These are phyloP conservation scores for Floccularia luteovirens DNA, from an alignment of 768 basidiomycete species.

Conservation along the genomic window DNA sequence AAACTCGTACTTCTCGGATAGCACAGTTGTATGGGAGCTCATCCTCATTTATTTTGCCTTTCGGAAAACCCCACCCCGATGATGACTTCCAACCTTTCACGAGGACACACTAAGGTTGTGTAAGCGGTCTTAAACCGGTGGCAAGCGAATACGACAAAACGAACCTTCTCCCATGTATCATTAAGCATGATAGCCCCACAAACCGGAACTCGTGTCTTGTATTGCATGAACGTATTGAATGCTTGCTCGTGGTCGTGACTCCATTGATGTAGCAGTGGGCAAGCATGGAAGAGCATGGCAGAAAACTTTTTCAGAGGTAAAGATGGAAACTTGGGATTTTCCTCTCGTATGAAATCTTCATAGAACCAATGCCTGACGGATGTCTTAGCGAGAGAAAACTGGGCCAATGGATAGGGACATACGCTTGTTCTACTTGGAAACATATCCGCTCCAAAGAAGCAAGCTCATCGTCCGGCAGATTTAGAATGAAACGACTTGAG, in stretches of 20 bases:
- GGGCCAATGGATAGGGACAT: constrained; percentile 22
- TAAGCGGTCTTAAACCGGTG: neutral
- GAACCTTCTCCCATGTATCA: constrained; percentile 86
- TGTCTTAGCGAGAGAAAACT: constrained; percentile 6
- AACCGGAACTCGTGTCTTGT: constrained; percentile 95
- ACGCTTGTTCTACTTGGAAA: constrained; percentile 99
- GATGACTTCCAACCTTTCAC: constrained; percentile 98
- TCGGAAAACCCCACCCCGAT: constrained; percentile 98
- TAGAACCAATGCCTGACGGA: constrained; percentile 94
- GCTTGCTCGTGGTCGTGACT: constrained; percentile 79
- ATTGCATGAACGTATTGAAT: constrained; percentile 87
- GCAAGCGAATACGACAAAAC: constrained; percentile 7
- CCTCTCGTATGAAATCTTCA: constrained; percentile 95
- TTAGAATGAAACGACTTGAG: constrained; percentile 87
- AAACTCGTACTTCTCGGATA: constrained; percentile 70
- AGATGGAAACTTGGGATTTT: constrained; percentile 81
- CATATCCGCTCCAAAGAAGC: constrained; percentile 88
- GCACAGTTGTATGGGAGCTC: constrained; percentile 84
- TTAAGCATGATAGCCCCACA: constrained; percentile 98
- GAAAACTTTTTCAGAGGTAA: constrained; percentile 90
- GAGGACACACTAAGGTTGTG: constrained; percentile 66
- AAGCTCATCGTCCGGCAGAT: constrained; percentile 91
- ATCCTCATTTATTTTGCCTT: constrained; percentile 98
- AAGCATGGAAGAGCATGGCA: constrained; percentile 80
- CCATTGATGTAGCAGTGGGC: constrained; percentile 78